phyloP scores from a whole-genome alignment of 495 filamentous ascomycete species.

The Penicillium samsonianum region DNA sequence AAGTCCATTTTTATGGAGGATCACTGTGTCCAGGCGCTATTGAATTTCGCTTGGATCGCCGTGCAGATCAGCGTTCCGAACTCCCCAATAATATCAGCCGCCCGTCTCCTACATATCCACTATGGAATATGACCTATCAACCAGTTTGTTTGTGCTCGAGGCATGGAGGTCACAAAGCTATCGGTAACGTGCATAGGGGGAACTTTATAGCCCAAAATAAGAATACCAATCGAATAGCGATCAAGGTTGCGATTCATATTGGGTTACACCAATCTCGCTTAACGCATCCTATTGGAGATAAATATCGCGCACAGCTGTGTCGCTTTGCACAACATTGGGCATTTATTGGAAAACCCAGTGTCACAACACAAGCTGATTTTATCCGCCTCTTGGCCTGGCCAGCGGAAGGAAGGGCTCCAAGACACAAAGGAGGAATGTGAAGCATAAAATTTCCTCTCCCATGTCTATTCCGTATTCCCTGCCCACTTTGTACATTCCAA shows the following conservation, averaged over 20 bases:
- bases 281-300: conserved; percentile 9
- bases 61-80: conserved; percentile 19
- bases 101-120: conserved; percentile 3
- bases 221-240: neutral
- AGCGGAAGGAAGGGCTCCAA: neutral
- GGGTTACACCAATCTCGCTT: conserved; percentile 15
- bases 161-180: conserved; percentile 14
- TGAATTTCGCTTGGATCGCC: conserved; percentile 14
- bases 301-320: conserved; percentile 3
- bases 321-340: neutral
- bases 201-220: neutral
- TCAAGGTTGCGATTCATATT: neutral
- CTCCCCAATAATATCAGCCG: conserved; percentile 13
- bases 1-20: neutral
- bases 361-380: neutral
- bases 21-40: conserved; percentile 4
- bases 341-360: neutral
- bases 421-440: conserved; percentile 10
- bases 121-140: conserved; percentile 28
- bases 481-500: conserved; percentile 24
- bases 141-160: conserved; percentile 9
- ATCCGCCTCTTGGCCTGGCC: neutral
- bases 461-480: conserved; percentile 17
- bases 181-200: conserved; percentile 19
- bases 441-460: neutral